Evolutionary conservation across 805 yeast species (phyloP).

Genomic region (Saturnispora quitensis): DNA sequence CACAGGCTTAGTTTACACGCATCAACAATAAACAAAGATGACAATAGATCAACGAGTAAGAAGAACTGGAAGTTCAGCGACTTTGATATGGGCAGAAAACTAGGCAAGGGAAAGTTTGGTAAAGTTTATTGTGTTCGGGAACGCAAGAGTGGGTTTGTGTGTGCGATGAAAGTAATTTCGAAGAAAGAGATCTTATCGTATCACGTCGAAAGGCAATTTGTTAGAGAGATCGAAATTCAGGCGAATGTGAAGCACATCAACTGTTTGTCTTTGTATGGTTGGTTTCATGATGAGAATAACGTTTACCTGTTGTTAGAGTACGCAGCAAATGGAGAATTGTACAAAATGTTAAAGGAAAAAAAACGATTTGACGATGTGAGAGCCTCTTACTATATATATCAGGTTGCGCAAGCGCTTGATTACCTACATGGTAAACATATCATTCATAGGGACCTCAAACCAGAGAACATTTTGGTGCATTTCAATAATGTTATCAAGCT

Average conservation of each 20-base stretch:
- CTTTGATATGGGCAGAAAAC: slow-evolving; percentile 77
- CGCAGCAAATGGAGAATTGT: slow-evolving; percentile 79
- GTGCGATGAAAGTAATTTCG: slow-evolving; percentile 89
- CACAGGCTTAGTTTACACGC: slow-evolving; percentile 10
- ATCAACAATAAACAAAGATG: not conserved
- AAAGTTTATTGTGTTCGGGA: slow-evolving; percentile 85
- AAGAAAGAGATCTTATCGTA: slow-evolving; percentile 67
- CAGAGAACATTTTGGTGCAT: slow-evolving; percentile 80
- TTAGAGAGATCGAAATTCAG: slow-evolving; percentile 89
- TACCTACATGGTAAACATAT: slow-evolving; percentile 74
- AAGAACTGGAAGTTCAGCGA: slow-evolving; percentile 32
- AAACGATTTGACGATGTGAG: slow-evolving; percentile 61
- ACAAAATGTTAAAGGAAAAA: slow-evolving; percentile 55
- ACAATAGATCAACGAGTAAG: not conserved
- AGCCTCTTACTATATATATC: slow-evolving; percentile 74
- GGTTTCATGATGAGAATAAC: slow-evolving; percentile 70
- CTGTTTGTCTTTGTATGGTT: slow-evolving; percentile 73
- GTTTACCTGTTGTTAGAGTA: slow-evolving; percentile 83
- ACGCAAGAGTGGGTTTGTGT: slow-evolving; percentile 61
- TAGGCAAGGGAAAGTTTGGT: slow-evolving; percentile 94
- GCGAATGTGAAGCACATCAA: slow-evolving; percentile 69
- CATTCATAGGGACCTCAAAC: slow-evolving; percentile 89
- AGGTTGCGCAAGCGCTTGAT: slow-evolving; percentile 69
- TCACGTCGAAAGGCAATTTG: slow-evolving; percentile 75
- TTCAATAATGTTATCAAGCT: slow-evolving; percentile 67